Conservation (phyloP, 495 filamentous ascomycete species). For the Tricharina praecox region DNA sequence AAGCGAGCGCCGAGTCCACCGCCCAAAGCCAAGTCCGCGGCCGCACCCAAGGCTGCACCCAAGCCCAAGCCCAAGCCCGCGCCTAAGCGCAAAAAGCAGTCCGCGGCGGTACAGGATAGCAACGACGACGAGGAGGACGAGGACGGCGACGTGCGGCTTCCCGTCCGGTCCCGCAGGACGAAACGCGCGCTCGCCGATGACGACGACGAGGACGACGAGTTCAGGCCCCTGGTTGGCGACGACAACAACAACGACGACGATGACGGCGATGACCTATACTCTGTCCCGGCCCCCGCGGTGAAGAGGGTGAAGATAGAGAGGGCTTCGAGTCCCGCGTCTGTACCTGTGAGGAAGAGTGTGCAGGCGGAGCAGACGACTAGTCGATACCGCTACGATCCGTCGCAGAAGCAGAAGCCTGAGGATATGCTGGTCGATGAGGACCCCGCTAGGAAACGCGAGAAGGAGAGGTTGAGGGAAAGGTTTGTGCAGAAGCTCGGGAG, state of each 20-base stretch:
- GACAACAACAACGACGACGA: too few relatives aligned
- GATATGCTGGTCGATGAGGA: slow-evolving; percentile 34
- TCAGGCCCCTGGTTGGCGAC: too few relatives aligned
- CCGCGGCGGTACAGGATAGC: too few relatives aligned
- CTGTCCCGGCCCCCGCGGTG: slow-evolving; percentile 30
- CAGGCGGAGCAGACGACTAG: slow-evolving; percentile 2
- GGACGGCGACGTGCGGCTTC: neutral
- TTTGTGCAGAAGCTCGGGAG: slow-evolving; percentile 82
- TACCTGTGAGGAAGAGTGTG: too few relatives aligned
- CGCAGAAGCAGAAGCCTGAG: slow-evolving; percentile 22
- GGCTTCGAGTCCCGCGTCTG: too few relatives aligned
- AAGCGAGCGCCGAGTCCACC: too few relatives aligned
- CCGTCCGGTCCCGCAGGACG: slow-evolving; percentile 2
- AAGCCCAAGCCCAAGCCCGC: slow-evolving; percentile 7
- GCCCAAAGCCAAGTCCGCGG: too few relatives aligned
- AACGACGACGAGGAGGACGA: slow-evolving; percentile 2
- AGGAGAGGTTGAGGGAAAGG: slow-evolving; percentile 59
- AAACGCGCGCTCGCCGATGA: slow-evolving; percentile 11
- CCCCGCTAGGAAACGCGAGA: slow-evolving; percentile 31
- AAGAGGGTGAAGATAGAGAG: slow-evolving; percentile 17
- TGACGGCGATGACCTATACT: slow-evolving; percentile 12
- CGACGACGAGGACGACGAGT: slow-evolving; percentile 21
- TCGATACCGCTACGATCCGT: slow-evolving; percentile 15
- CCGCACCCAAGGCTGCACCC: slow-evolving; percentile 3
- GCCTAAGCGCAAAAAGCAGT: too few relatives aligned